Evolutionary conservation across 2,329 filamentous ascomycete species (phyloP), one percentile per base, ranked within the genome.

Genomic region (Neofusicoccum cordaticola): DNA sequence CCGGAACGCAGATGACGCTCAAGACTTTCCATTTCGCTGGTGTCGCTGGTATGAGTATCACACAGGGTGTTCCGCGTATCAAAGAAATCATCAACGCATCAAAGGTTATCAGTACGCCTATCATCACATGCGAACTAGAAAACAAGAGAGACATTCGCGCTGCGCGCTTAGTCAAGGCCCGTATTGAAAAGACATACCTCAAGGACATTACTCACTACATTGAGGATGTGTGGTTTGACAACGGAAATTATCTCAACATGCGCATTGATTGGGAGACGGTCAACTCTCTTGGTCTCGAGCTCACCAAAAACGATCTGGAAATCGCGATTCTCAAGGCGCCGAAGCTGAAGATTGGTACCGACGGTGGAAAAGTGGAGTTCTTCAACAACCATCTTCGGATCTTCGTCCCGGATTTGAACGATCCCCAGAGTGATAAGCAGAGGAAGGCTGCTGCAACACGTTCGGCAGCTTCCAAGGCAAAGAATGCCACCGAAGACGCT

Each of bases 1-100:
- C 95, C 0, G 95, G 95, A 75, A 99, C 95, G 0, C 95, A 99
- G 78, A 99, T 99, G 95, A 99, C 95, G 1, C 81, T 99, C 68
- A 98, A 98, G 81, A 98, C 95, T 75, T 98, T 98, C 87, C 95
- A 98, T 90, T 99, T 99, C 82, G 95, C 95, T 75, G 95, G 95
- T 90, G 95, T 99, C 68, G 95, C 95, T 48, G 94, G 94, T 77
- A 98, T 99, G 95, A 97, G 92, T 85, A 97, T 99, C 74, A 99
- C 95, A 0, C 92, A 97, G 74, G 95, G 95, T 91, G 95, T 99
- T 6, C 95, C 95, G 1, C 94, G 95, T 88, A 99, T 99, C 82
- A 99, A 99, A 81, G 95, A 99, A 83, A 99, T 99, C 70, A 99
- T 99, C 87, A 99, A 99, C 79, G 95, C 95, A 5, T 97, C 93